Conservation (phyloP, 2,329 filamentous ascomycete species). For the Botrytis cinerea region DNA sequence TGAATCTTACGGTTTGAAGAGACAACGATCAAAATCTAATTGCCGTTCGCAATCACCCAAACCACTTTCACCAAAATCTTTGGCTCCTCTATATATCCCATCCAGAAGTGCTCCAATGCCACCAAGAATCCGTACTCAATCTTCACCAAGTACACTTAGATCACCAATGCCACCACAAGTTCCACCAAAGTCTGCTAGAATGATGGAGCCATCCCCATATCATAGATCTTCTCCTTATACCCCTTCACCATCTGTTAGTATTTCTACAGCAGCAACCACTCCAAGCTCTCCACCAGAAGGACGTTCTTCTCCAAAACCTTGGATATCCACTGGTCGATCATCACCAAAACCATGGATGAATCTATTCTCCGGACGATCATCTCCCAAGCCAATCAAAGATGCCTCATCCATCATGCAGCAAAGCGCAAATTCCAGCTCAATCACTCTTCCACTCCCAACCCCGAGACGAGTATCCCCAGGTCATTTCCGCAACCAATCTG, state of each 20-base stretch:
- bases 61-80: constrained; percentile 54
- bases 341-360: constrained; percentile 35
- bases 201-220: constrained; percentile 48
- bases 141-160: constrained; percentile 47
- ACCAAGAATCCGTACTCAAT: constrained; percentile 29
- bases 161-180: constrained; percentile 47
- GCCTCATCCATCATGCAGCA: constrained; percentile 9
- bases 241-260: constrained; percentile 31
- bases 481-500: constrained; percentile 34
- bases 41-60: constrained; percentile 33
- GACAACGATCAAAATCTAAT: background rate
- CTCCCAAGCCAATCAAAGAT: constrained; percentile 18
- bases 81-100: constrained; percentile 61
- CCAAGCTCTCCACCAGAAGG: constrained; percentile 28
- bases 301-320: constrained; percentile 34
- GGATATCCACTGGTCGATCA: constrained; percentile 26
- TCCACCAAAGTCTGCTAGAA: constrained; percentile 46
- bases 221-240: constrained; percentile 47
- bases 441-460: constrained; percentile 10
- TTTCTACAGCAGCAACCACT: constrained; percentile 31
- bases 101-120: constrained; percentile 27
- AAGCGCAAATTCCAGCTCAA: background rate
- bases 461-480: constrained; percentile 21
- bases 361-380: constrained; percentile 14
- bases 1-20: constrained; percentile 14